Conservation (phyloP, 1,139 yeast species). For the Casaregolazyma lundiana region DNA sequence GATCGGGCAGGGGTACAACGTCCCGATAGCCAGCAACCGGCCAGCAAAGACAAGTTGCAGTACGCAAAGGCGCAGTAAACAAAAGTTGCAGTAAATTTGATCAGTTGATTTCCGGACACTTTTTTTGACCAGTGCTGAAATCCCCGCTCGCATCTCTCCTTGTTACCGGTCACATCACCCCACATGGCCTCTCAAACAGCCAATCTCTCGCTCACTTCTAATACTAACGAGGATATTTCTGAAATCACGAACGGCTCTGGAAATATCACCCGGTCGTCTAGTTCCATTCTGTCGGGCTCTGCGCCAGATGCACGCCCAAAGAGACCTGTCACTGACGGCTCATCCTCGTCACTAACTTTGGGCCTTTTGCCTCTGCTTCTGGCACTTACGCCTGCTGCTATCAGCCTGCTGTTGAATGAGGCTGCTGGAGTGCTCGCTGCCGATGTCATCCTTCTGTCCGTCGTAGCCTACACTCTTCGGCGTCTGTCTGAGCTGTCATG, state of each 20-base stretch:
- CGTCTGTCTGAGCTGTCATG: slow-evolving; percentile 24
- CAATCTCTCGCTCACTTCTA: neutral
- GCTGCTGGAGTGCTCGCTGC: slow-evolving; percentile 22
- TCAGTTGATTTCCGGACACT: too few species aligned
- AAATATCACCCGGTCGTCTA: neutral
- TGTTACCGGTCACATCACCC: neutral
- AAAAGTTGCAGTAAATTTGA: too few species aligned
- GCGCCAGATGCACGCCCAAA: neutral
- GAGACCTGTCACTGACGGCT: neutral
- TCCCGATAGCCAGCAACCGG: neutral
- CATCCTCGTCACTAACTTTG: neutral
- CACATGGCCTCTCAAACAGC: neutral
- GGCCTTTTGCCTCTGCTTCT: slow-evolving; percentile 20
- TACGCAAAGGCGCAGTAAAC: too few species aligned
- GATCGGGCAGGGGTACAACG: neutral
- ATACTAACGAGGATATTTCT: neutral
- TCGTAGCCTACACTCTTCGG: slow-evolving; percentile 26
- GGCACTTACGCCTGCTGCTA: slow-evolving; percentile 25
- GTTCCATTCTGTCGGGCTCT: neutral
- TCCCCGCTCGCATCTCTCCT: too few species aligned
- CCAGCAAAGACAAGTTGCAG: too few species aligned
- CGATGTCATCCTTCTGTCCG: slow-evolving; percentile 22
- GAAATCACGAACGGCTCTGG: neutral
- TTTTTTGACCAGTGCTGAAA: too few species aligned
- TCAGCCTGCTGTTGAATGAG: slow-evolving; percentile 22